Evolutionary conservation across 495 filamentous ascomycete genomes (phyloP), one percentile per base, ranked within the genome.

Genomic region (Friedmanniomyces simplex): DNA sequence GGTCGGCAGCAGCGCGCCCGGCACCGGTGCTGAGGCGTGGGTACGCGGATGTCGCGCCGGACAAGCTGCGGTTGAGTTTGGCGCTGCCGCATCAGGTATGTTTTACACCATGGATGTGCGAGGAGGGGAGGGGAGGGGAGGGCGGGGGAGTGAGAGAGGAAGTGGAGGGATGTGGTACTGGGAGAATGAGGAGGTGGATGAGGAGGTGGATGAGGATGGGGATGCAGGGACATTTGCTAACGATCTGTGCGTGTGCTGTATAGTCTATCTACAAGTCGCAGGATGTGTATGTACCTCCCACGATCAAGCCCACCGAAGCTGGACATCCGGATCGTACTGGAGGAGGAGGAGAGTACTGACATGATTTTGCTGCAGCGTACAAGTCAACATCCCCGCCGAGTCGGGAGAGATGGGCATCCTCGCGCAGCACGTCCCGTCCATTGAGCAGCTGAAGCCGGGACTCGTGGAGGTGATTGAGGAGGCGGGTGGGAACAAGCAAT

Each of bases 371-470:
- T 54, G 39, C 65, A 96, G 82, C 70, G 85, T 96, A 67, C 93
- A 99, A 77, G 94, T 99, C 78, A 99, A 99, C 82, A 82, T 99
- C 67, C 85, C 94, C 71, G 91, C 93, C 70, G 93, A 95, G 76
- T 91, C 91, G 52, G 93, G 93, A 67, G 94, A 96, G 67, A 99
- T 99, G 93, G 93, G 93, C 85, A 81, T 99, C 63, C 86, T 99
- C 66, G 93, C 93, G 72, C 90, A 91, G 79, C 93, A 99, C 82
- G 94, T 99, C 63, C 91, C 93, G 46, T 91, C 93, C 50, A 96
- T 99, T 67, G 93, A 99, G 80, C 93, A 99, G 79, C 80, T 99
- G 71, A 94, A 91, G 80, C 90, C 93, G 50, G 93, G 93, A 66
- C 74, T 97, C 60, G 80, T 99, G 63, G 93, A 97, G 76, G 78